Evolutionary conservation across 192 early-diverging fungal genomes (phyloP), one percentile per base, ranked within the genome.

Genomic region (Backusella morwellensis): DNA sequence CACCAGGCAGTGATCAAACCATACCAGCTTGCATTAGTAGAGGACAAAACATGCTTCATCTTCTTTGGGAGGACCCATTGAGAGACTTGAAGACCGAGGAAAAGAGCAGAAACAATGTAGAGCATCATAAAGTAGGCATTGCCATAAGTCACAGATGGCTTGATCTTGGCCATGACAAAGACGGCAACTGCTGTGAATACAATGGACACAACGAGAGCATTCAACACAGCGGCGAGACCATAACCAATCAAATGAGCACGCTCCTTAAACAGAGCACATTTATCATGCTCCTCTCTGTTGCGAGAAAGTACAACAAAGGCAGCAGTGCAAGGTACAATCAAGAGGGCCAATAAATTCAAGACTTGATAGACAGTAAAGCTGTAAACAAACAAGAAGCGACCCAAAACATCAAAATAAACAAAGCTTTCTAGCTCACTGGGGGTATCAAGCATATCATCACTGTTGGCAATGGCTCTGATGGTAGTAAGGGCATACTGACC

Each of bases 401-500:
- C 86, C 1, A 85, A 78, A 42, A 88, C 68, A 56, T 88, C 86
- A 70, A 81, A 88, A 56, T 83, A 86, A 8, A 88, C 74, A 59
- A 79, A 76, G 15, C 78, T 63, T 26, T 82, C 79, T 68, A 26
- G 21, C 35, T 68, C 38, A 74, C 71, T 68, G 35, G 80, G 75
- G 12, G 56, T 63, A 4, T 78, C 77, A 41, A 71, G 74, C 72
- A 84, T 63, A 15, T 76, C 80, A 52, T 79, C 78, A 8, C 83
- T 84, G 21, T 89, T 79, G 15, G 88, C 87, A 68, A 91, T 87
- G 44, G 70, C 80, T 3, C 87, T 86, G 1, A 83, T 74, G 6
- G 86, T 80, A 29, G 66, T 32, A 17, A 93, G 75, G n/a, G 84
- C 83, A 4, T 84, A 83, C 9, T 70, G 59, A 6, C 92, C 92